Evolutionary conservation across 805 yeast genomes (phyloP), one percentile per base, ranked within the genome.

Genomic region (Saccharomycopsis sp.): DNA sequence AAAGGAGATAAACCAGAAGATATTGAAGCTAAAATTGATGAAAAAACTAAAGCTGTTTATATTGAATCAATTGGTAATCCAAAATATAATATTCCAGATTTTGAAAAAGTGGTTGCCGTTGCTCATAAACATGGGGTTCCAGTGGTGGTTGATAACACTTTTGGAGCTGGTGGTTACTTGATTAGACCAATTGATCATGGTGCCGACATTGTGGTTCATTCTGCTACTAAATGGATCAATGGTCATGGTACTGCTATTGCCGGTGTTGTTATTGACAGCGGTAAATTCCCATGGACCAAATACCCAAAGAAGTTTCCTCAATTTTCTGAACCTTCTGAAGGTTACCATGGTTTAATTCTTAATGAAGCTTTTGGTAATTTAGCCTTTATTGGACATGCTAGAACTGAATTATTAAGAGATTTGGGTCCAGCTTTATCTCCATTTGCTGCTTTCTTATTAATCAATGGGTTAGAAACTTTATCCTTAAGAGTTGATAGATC

Each of bases 221-320:
- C 96, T 46, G 95, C 96, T 41, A 88, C 97, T 45, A 88, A 88
- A 62, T 89, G 96, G 96, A 88, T 88, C 51, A 95, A 95, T 49
- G 97, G 96, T 45, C 96, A 88, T 58, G 96, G 97, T 57, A 86
- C 83, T 42, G 85, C 96, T 33, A 79, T 88, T 60, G 96, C 82
- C 40, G 97, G 97, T 69, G 83, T 79, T 39, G 70, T 89, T 50
- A 70, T 89, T 36, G 96, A 89, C 59, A 75, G 87, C 28, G 96
- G 96, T 51, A 88, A 82, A 37, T 89, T 89, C 70, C 94, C 89
- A 54, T 89, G 95, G 88, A 67, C 72, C 43, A 73, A 84, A 48
- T 73, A 83, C 63, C 89, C 92, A 34, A 77, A 81, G 55, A 83
- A 79, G 61, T 92, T 72, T 70, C 96, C 97, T 41, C 95, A 87